A percentile compares a stretch with the other conserved stretches of the same genome.
These are phyloP conservation scores for Pseudogymnoascus sp. DNA, from an alignment of 2,329 filamentous ascomycete species.

Conservation along the genomic window DNA sequence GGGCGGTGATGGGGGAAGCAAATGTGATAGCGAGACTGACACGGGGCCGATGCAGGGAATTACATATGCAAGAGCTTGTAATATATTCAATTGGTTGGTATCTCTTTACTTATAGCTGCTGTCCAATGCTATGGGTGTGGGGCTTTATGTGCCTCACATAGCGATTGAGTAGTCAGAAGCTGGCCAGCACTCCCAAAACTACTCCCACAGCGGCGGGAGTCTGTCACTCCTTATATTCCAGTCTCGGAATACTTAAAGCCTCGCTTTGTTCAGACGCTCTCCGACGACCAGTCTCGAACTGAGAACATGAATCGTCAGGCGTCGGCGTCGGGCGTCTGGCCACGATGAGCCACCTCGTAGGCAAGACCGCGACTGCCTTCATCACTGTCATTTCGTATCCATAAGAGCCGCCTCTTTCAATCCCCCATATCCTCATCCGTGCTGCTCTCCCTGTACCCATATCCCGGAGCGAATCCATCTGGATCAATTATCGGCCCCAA, in stretches of 20 bases:
- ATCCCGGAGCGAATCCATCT: conserved; percentile 65
- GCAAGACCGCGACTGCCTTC: background rate
- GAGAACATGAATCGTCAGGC: background rate
- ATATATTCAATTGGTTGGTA: conserved; percentile 1
- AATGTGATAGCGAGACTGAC: background rate
- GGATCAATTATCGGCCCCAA: conserved; percentile 63
- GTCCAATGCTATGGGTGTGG: background rate
- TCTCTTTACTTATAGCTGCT: background rate
- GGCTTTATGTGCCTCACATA: background rate
- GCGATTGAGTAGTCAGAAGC: background rate
- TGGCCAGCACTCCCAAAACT: background rate
- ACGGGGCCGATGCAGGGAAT: background rate
- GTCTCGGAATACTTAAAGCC: background rate
- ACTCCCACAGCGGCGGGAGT: background rate
- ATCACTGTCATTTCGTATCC: background rate
- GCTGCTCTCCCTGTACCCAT: conserved; percentile 43
- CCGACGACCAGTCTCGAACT: background rate
- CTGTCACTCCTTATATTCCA: background rate
- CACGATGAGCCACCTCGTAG: background rate
- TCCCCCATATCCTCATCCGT: conserved; percentile 30
- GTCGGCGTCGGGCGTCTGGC: background rate
- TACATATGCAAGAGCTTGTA: background rate
- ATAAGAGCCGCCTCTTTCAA: conserved; percentile 9
- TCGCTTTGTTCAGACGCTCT: background rate
- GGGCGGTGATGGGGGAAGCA: no score